phyloP scores from a whole-genome alignment of 2,329 filamentous ascomycete species.

The Calonectria hawksworthii region DNA sequence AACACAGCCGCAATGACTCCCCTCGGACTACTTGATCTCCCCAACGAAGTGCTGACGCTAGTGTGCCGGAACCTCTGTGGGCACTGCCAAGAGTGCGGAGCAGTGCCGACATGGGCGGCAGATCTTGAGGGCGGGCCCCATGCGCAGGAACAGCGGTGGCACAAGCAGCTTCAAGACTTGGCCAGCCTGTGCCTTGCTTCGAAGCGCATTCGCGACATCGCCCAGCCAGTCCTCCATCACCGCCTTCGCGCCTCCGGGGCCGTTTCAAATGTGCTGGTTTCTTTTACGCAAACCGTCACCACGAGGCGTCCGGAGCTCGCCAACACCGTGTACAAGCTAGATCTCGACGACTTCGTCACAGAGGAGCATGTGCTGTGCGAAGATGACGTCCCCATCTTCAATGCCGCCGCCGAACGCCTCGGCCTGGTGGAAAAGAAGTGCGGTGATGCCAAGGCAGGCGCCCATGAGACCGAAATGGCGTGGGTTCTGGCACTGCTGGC shows the following conservation, averaged over 20 bases:
- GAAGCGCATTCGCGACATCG: neutral
- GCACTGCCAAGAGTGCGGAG: neutral
- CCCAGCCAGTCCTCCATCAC: neutral
- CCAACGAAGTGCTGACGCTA: neutral
- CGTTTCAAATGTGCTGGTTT: neutral
- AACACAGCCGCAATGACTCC: neutral
- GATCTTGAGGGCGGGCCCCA: neutral
- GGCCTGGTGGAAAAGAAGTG: neutral
- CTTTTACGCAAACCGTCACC: neutral
- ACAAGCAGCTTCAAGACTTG: neutral
- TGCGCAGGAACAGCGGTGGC: neutral
- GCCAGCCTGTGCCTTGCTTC: neutral
- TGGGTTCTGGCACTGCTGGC: neutral
- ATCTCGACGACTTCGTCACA: neutral
- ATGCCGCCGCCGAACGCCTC: neutral
- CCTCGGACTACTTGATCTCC: neutral
- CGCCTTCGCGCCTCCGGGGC: neutral
- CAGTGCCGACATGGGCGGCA: neutral
- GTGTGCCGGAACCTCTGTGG: neutral
- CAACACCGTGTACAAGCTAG: neutral
- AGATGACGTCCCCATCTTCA: neutral
- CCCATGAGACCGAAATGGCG: neutral
- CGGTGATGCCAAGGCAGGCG: neutral
- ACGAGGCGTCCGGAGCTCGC: neutral
- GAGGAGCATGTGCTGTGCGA: neutral